Evolutionary conservation across 495 filamentous ascomycete genomes (phyloP).

Genomic region (Penicillium herquei): DNA sequence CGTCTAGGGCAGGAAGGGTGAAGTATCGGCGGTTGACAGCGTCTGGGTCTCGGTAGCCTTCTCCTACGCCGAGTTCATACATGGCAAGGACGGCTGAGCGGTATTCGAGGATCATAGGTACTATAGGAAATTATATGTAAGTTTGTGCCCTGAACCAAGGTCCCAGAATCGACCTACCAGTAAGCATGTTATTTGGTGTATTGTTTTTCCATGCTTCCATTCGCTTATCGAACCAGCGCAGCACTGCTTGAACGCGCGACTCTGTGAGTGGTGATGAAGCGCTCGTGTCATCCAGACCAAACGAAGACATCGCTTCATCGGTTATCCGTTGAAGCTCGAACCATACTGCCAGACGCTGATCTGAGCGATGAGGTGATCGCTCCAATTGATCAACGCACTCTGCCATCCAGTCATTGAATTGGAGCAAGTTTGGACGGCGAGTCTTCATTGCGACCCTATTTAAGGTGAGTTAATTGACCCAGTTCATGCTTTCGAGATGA

Average conservation of each 20-base stretch:
- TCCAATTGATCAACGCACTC: slow-evolving; percentile 46
- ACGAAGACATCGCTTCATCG: slow-evolving; percentile 47
- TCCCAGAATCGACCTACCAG: slow-evolving; percentile 29
- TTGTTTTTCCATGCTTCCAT: slow-evolving; percentile 45
- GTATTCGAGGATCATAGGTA: slow-evolving; percentile 46
- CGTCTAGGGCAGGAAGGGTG: slow-evolving; percentile 38
- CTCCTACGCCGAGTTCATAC: slow-evolving; percentile 51
- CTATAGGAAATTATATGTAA: slow-evolving; percentile 30
- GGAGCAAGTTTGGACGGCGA: slow-evolving; percentile 49
- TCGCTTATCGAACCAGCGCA: slow-evolving; percentile 48
- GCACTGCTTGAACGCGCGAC: slow-evolving; percentile 42
- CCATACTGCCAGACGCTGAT: slow-evolving; percentile 45
- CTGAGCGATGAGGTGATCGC: slow-evolving; percentile 34
- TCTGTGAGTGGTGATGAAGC: slow-evolving; percentile 42
- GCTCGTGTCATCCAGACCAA: slow-evolving; percentile 51
- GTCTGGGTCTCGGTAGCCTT: slow-evolving; percentile 52
- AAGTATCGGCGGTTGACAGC: slow-evolving; percentile 38
- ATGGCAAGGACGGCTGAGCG: slow-evolving; percentile 45
- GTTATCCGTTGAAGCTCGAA: slow-evolving; percentile 46
- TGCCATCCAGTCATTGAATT: slow-evolving; percentile 47
- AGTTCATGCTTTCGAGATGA: no score
- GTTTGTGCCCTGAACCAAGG: background rate
- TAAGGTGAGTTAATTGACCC: slow-evolving; percentile 6
- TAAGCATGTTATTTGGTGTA: slow-evolving; percentile 36
- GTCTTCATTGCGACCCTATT: slow-evolving; percentile 50